A percentile compares a stretch with the other conserved stretches of the same genome.
phyloP scores from a whole-genome alignment of 768 basidiomycete genomes.

The Lentinula aciculospora region DNA sequence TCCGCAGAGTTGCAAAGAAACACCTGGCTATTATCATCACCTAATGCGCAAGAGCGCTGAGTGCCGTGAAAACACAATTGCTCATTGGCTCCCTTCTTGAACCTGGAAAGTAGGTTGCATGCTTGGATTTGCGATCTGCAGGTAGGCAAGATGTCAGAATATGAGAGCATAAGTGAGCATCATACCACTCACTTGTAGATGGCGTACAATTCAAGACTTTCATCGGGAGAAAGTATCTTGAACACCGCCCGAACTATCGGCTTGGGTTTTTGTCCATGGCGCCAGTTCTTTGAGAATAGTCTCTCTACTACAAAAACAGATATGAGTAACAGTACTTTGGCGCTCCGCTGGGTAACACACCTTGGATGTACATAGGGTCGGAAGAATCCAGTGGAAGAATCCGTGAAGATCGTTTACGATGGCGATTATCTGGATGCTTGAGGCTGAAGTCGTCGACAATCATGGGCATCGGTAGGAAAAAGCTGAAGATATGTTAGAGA shows the following conservation, averaged over 20 bases:
- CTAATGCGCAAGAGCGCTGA: conserved; percentile 49
- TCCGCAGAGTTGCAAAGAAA: conserved; percentile 43
- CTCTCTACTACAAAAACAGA: conserved; percentile 33
- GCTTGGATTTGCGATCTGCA: conserved; percentile 4
- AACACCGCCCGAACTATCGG: conserved; percentile 46
- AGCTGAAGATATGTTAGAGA: not conserved
- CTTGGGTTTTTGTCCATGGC: conserved; percentile 44
- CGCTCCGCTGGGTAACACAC: conserved; percentile 23
- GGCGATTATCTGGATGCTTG: conserved; percentile 35
- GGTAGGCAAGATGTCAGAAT: not conserved
- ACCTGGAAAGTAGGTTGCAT: conserved; percentile 5
- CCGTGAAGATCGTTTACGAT: conserved; percentile 32
- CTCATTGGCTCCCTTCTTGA: conserved; percentile 35
- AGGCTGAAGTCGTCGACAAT: conserved; percentile 33
- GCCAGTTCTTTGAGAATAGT: conserved; percentile 50
- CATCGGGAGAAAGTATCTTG: conserved; percentile 42
- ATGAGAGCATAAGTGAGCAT: not conserved
- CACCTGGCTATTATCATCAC: conserved; percentile 41
- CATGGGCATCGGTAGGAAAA: not conserved
- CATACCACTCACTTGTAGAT: conserved; percentile 34
- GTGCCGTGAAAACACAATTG: conserved; percentile 68
- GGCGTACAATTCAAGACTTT: conserved; percentile 37
- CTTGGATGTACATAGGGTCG: conserved; percentile 28
- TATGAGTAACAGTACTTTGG: not conserved
- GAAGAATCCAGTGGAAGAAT: conserved; percentile 32